phyloP scores from a whole-genome alignment of 768 basidiomycete species.

The Coprinopsis sp. region DNA sequence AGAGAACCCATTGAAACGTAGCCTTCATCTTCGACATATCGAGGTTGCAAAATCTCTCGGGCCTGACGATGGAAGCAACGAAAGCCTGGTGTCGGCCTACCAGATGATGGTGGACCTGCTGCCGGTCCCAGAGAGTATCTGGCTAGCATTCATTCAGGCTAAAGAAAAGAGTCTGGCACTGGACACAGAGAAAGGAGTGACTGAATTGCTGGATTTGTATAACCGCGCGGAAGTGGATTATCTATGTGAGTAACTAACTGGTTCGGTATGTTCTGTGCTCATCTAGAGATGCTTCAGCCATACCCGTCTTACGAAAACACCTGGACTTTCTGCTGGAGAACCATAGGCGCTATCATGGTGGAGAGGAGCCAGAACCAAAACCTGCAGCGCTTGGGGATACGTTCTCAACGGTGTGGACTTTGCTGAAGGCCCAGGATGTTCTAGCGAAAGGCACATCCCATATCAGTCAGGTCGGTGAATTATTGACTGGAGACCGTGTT shows the following conservation, averaged over 20 bases:
- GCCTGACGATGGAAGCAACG: too few species aligned
- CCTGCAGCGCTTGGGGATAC: slow-evolving; percentile 51
- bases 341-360: slow-evolving; percentile 36
- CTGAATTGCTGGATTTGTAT: slow-evolving; percentile 59
- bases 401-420: slow-evolving; percentile 62
- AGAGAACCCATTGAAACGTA: slow-evolving; percentile 55
- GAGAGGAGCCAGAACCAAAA: slow-evolving; percentile 34
- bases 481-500: neutral
- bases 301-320: slow-evolving; percentile 67
- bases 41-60: slow-evolving; percentile 50
- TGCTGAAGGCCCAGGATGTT: slow-evolving; percentile 47
- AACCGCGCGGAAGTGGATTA: slow-evolving; percentile 70
- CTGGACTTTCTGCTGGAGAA: slow-evolving; percentile 51
- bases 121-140: slow-evolving; percentile 65
- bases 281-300: slow-evolving; percentile 42
- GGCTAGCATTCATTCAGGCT: slow-evolving; percentile 62
- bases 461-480: slow-evolving; percentile 50
- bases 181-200: slow-evolving; percentile 45
- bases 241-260: slow-evolving; percentile 53
- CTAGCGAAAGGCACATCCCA: slow-evolving; percentile 57
- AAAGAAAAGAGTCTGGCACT: slow-evolving; percentile 49
- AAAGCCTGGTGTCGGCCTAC: slow-evolving; percentile 58
- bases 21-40: slow-evolving; percentile 65
- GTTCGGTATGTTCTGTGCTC: slow-evolving; percentile 3
- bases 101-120: slow-evolving; percentile 62